A percentile compares a stretch with the other conserved stretches of the same genome.
phyloP scores from a whole-genome alignment of 441 rosid species.

The Isatis lusitanica region DNA sequence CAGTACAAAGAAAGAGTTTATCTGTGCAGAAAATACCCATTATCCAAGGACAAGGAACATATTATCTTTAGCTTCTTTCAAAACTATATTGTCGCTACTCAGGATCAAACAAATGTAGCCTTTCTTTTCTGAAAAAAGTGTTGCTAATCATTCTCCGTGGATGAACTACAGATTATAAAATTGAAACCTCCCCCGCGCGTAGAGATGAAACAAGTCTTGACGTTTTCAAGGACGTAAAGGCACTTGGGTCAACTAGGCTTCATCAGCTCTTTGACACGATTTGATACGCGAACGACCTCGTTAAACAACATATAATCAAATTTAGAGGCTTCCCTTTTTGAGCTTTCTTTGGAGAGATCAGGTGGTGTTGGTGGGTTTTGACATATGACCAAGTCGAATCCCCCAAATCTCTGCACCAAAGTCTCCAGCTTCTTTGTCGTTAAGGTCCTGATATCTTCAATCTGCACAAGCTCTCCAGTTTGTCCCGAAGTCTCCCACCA shows the following conservation, averaged over 20 bases:
- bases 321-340: slow-evolving; percentile 26
- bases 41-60: too few species aligned
- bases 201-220: neutral
- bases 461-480: slow-evolving; percentile 70
- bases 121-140: neutral
- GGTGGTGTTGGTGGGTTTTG: slow-evolving; percentile 55
- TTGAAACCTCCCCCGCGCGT: too few species aligned
- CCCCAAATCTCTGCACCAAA: slow-evolving; percentile 52
- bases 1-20: too few species aligned
- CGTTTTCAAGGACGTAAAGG: too few species aligned
- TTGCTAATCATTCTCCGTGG: neutral
- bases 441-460: slow-evolving; percentile 61
- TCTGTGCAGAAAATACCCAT: too few species aligned
- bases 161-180: too few species aligned
- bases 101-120: neutral
- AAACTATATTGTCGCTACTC: too few species aligned
- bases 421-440: slow-evolving; percentile 49
- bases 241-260: slow-evolving; percentile 16
- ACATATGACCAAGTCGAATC: slow-evolving; percentile 76
- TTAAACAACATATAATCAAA: slow-evolving; percentile 64
- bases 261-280: slow-evolving; percentile 54
- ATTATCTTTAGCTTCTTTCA: too few species aligned
- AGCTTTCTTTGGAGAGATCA: slow-evolving; percentile 31
- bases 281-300: slow-evolving; percentile 69
- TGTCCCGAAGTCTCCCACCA: slow-evolving; percentile 81